These are phyloP conservation scores for Aspergillus fumigatus DNA, from an alignment of 2,329 filamentous ascomycete species.

Conservation along the genomic window DNA sequence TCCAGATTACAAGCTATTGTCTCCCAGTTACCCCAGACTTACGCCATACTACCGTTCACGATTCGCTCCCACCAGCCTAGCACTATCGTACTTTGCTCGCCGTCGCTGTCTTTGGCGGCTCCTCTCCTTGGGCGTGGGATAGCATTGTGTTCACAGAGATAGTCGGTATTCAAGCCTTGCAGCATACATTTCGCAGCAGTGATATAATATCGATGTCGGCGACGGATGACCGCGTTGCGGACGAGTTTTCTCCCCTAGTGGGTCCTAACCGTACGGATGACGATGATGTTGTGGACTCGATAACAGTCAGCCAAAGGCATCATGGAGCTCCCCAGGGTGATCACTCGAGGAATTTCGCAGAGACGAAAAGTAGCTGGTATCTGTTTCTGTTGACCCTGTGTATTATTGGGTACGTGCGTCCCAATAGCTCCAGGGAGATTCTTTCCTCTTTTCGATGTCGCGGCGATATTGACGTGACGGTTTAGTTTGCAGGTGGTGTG, in stretches of 20 bases:
- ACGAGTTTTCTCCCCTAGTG: conserved; percentile 31
- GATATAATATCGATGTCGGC: conserved; percentile 10
- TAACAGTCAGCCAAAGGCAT: conserved; percentile 12
- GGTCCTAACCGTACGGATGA: conserved; percentile 13
- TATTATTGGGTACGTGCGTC: conserved; percentile 61
- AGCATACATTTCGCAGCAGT: not conserved
- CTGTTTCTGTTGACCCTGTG: conserved; percentile 79
- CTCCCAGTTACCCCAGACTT: not conserved
- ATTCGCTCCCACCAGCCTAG: not conserved
- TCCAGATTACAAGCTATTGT: too few relatives aligned
- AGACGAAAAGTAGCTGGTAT: conserved; percentile 74
- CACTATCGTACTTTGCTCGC: too few relatives aligned
- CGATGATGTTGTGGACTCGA: conserved; percentile 16
- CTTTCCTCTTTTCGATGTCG: not conserved
- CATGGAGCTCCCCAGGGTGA: conserved; percentile 31
- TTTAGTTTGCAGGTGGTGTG: conserved; percentile 80
- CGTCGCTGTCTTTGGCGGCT: not conserved
- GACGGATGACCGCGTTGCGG: conserved; percentile 12
- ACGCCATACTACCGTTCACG: not conserved
- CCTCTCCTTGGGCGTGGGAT: not conserved
- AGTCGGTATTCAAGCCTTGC: not conserved
- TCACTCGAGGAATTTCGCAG: conserved; percentile 48
- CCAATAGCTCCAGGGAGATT: not conserved
- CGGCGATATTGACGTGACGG: conserved; percentile 6
- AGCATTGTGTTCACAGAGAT: not conserved